phyloP scores from a whole-genome alignment of 2,329 filamentous ascomycete species.

The Knufia fluminis region DNA sequence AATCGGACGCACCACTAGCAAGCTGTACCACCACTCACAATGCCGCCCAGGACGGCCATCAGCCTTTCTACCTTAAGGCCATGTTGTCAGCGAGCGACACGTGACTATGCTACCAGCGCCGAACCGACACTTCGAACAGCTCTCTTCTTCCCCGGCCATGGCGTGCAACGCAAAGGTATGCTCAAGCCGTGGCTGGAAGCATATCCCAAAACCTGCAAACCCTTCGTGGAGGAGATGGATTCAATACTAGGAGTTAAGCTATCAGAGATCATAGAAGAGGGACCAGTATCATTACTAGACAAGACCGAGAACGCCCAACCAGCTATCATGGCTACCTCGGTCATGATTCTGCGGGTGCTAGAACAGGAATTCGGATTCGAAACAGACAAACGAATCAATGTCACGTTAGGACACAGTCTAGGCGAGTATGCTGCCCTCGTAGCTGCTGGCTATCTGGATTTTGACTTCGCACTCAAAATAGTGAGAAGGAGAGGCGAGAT shows the following conservation, averaged over 20 bases:
- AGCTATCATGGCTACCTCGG: slow-evolving; percentile 89
- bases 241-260: slow-evolving; percentile 63
- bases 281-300: slow-evolving; percentile 67
- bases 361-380: slow-evolving; percentile 77
- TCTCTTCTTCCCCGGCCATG: slow-evolving; percentile 53
- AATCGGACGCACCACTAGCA: background rate
- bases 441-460: slow-evolving; percentile 68
- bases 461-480: slow-evolving; percentile 67
- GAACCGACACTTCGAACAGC: slow-evolving; percentile 31
- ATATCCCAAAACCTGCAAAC: slow-evolving; percentile 67
- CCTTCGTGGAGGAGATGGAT: slow-evolving; percentile 82
- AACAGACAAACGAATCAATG: slow-evolving; percentile 61
- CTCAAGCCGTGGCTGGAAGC: slow-evolving; percentile 73
- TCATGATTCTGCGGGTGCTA: slow-evolving; percentile 78
- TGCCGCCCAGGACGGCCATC: background rate
- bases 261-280: slow-evolving; percentile 67
- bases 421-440: slow-evolving; percentile 90
- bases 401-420: slow-evolving; percentile 80
- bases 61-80: background rate
- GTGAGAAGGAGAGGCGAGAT: slow-evolving; percentile 69
- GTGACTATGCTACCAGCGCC: slow-evolving; percentile 15
- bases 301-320: slow-evolving; percentile 83
- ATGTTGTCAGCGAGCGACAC: slow-evolving; percentile 8
- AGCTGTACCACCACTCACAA: background rate
- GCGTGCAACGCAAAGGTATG: slow-evolving; percentile 85